A percentile compares a stretch with the other conserved stretches of the same genome.
Conservation (phyloP, 306 rosid species). For the Cucurbita ficifolia region DNA sequence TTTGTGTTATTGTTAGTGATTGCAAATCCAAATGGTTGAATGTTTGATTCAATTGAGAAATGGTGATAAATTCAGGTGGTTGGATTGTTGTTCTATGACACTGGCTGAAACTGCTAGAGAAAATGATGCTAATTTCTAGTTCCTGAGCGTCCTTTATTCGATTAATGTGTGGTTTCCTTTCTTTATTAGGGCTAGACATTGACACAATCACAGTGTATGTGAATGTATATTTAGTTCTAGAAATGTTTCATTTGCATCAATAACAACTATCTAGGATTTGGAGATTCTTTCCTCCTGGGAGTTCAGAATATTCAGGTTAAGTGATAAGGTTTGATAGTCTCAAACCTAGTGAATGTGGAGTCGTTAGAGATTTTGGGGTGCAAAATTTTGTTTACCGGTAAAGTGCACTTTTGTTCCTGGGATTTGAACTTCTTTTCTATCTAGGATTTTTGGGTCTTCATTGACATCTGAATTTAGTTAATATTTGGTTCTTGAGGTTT, state of each 20-base stretch:
- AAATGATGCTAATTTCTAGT: too few species aligned
- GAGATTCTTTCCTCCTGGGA: background rate
- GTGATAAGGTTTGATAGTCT: background rate
- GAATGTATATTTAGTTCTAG: background rate
- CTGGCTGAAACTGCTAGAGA: too few species aligned
- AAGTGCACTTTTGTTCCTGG: background rate
- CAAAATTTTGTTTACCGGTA: background rate
- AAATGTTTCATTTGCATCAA: background rate
- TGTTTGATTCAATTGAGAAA: background rate
- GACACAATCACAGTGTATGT: background rate
- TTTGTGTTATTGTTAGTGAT: background rate
- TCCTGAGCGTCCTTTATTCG: too few species aligned
- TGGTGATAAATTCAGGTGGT: background rate
- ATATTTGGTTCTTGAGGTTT: background rate
- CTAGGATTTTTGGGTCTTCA: background rate
- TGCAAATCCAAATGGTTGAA: background rate
- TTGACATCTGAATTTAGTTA: too few species aligned
- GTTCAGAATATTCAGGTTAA: background rate
- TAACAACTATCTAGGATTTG: background rate
- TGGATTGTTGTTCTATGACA: background rate
- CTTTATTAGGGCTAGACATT: background rate
- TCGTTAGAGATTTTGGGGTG: background rate
- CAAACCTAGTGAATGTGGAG: background rate
- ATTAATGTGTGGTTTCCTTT: too few species aligned
- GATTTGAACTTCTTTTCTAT: background rate